These are phyloP conservation scores for Plasmopara muralis DNA, from an alignment of 352 stramenopile species.

Conservation along the genomic window DNA sequence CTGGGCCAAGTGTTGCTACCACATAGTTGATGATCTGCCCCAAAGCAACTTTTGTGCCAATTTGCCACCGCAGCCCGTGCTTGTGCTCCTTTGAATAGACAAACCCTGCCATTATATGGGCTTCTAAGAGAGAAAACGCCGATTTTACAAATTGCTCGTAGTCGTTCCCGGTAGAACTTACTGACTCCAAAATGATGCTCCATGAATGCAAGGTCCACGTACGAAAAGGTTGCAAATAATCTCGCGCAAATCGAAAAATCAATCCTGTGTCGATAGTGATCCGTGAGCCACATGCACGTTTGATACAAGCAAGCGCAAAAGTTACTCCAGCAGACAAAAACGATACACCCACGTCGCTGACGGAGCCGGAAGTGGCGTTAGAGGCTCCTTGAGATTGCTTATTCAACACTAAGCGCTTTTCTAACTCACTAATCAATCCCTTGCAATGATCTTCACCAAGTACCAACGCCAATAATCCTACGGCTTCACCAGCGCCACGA, in stretches of 20 bases:
- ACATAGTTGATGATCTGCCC: constrained; percentile 64
- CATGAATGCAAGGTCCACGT: constrained; percentile 82
- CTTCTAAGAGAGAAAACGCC: constrained; percentile 64
- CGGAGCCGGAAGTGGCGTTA: constrained; percentile 21
- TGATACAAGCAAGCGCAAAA: constrained; percentile 78
- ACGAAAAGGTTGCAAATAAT: constrained; percentile 67
- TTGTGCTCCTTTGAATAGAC: constrained; percentile 64
- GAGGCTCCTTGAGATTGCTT: constrained; percentile 37
- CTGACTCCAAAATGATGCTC: constrained; percentile 78
- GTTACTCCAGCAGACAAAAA: constrained; percentile 52
- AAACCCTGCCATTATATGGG: constrained; percentile 70
- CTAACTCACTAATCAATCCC: constrained; percentile 54
- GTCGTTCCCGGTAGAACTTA: constrained; percentile 62
- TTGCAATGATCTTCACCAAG: constrained; percentile 43
- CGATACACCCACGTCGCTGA: constrained; percentile 33
- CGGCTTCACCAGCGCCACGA: constrained; percentile 60
- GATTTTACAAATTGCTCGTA: constrained; percentile 81
- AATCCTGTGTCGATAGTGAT: constrained; percentile 70
- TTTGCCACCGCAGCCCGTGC: constrained; percentile 39
- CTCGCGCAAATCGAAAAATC: constrained; percentile 61
- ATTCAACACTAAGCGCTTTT: constrained; percentile 58
- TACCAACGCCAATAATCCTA: constrained; percentile 56
- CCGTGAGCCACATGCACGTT: constrained; percentile 64
- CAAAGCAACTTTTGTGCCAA: constrained; percentile 49
- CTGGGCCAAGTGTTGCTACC: constrained; percentile 53